Evolutionary conservation across 2,329 filamentous ascomycete species (phyloP).

Genomic region (Sporothrix globosa): DNA sequence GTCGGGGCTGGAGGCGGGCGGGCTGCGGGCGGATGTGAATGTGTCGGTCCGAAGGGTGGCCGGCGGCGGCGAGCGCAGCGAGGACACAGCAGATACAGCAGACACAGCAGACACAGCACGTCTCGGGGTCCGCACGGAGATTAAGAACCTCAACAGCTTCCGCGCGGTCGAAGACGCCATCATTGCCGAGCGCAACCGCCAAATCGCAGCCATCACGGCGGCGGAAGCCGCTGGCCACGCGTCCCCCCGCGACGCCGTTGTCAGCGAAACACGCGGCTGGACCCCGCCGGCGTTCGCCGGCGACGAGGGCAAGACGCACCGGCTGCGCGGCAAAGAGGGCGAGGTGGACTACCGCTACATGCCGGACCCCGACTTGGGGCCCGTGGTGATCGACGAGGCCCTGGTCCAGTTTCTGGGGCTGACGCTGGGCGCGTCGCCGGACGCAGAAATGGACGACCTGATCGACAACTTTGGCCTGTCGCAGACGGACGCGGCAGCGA

Average conservation of each 20-base stretch:
- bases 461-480: constrained; percentile 68
- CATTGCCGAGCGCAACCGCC: constrained; percentile 83
- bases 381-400: constrained; percentile 72
- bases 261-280: constrained; percentile 90
- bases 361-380: constrained; percentile 89
- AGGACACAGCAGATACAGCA: constrained; percentile 29
- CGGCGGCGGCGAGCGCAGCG: constrained; percentile 33
- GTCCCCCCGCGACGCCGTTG: constrained; percentile 53
- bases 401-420: constrained; percentile 66
- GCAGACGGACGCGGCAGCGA: constrained; percentile 78
- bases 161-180: constrained; percentile 95
- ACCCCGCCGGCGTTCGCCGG: constrained; percentile 61
- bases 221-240: constrained; percentile 69
- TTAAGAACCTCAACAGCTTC: constrained; percentile 95
- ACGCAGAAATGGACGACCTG: constrained; percentile 67
- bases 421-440: constrained; percentile 72
- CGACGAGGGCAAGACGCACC: constrained; percentile 71
- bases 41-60: constrained; percentile 74
- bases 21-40: constrained; percentile 90
- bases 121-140: constrained; percentile 88
- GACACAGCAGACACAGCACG: constrained; percentile 35
- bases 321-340: constrained; percentile 88
- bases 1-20: constrained; percentile 90
- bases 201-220: constrained; percentile 81
- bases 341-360: constrained; percentile 98